A percentile compares a stretch with the other conserved stretches of the same genome.
These are phyloP conservation scores for Ormosia emarginata DNA, from an alignment of 306 rosid genomes.

Conservation along the genomic window DNA sequence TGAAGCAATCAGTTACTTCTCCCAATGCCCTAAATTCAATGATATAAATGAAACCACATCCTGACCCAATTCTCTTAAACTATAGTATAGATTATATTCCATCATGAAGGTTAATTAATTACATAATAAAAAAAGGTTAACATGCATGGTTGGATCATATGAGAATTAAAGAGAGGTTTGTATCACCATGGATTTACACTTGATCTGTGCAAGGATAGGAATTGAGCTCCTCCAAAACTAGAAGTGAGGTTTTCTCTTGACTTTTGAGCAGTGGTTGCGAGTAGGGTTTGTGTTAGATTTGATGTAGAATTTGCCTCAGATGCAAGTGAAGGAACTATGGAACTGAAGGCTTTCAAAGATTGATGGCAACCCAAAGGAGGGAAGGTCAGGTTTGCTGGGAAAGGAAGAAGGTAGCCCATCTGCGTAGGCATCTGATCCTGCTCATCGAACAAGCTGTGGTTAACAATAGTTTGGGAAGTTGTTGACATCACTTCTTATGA, in stretches of 20 bases:
- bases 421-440: conserved; percentile 45
- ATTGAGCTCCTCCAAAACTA: conserved; percentile 52
- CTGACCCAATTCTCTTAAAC: not conserved
- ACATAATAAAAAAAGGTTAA: not conserved
- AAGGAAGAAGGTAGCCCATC: conserved; percentile 65
- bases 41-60: not conserved
- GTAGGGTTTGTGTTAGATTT: conserved; percentile 69
- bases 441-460: conserved; percentile 58
- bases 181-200: conserved; percentile 72
- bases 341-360: conserved; percentile 46
- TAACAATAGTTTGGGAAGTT: conserved; percentile 45
- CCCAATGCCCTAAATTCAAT: conserved; percentile 61
- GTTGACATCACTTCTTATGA: conserved; percentile 40
- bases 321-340: conserved; percentile 44
- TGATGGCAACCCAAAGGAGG: conserved; percentile 57
- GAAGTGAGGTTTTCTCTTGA: conserved; percentile 40
- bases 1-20: conserved; percentile 50
- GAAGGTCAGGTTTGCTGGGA: conserved; percentile 50
- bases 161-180: not conserved
- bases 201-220: conserved; percentile 82
- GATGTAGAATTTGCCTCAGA: conserved; percentile 38
- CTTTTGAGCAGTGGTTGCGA: conserved; percentile 40
- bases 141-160: not conserved
- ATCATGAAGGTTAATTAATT: not conserved
- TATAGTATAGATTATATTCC: not conserved